phyloP scores from a whole-genome alignment of 176 grass and related monocot genomes.

The Microstegium vimineum region DNA sequence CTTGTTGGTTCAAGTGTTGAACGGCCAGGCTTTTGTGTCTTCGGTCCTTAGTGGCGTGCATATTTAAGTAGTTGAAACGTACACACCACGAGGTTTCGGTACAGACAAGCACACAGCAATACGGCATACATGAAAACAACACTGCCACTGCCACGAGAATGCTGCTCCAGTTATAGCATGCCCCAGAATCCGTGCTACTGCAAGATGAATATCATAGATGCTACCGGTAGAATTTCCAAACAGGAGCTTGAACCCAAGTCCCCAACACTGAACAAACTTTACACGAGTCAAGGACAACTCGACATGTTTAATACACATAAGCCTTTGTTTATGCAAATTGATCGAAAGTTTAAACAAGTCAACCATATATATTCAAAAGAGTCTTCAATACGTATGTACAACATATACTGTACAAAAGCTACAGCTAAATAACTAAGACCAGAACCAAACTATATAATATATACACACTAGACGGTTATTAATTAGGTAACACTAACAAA shows the following conservation, averaged over 20 bases:
- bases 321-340: neutral
- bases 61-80: neutral
- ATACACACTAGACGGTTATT: constrained; percentile 9
- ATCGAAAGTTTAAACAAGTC: neutral
- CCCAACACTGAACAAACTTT: neutral
- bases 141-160: neutral
- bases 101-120: neutral
- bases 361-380: neutral
- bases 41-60: neutral
- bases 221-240: neutral
- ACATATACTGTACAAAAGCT: constrained; percentile 26
- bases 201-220: neutral
- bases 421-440: neutral
- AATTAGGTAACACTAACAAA: no score
- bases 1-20: neutral
- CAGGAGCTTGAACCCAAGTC: no score
- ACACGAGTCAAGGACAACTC: neutral
- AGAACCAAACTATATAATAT: constrained; percentile 15
- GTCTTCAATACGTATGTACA: neutral
- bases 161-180: neutral
- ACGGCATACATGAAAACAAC: neutral
- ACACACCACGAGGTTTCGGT: neutral
- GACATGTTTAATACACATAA: neutral
- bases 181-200: neutral
- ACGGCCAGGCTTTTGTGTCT: neutral